A percentile compares a stretch with the other conserved stretches of the same genome.
Evolutionary conservation across 805 yeast species (phyloP).

Genomic region (Lachancea meyersii): DNA sequence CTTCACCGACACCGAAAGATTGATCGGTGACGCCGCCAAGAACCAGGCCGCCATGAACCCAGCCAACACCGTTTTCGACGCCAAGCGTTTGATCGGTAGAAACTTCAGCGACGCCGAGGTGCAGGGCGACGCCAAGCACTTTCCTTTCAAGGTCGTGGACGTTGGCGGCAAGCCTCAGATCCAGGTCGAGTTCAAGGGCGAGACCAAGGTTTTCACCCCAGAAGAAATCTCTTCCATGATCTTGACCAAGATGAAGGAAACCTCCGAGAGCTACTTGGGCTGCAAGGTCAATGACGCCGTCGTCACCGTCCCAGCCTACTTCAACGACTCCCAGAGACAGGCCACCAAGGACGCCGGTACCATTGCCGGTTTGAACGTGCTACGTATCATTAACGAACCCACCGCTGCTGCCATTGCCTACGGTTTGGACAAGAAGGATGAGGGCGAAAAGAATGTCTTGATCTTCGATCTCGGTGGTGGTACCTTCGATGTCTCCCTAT

Average conservation of each 20-base stretch:
- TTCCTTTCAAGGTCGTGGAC: constrained; percentile 77
- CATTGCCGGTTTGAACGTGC: constrained; percentile 88
- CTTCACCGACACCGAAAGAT: constrained; percentile 90
- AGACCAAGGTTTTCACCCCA: constrained; percentile 79
- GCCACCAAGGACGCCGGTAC: constrained; percentile 96
- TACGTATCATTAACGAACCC: constrained; percentile 93
- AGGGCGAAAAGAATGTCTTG: constrained; percentile 78
- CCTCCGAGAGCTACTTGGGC: constrained; percentile 89
- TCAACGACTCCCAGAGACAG: constrained; percentile 95
- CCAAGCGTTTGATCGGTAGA: constrained; percentile 86
- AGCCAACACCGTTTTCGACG: constrained; percentile 86
- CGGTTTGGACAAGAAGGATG: constrained; percentile 68
- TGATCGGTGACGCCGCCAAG: constrained; percentile 97
- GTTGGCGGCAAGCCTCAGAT: constrained; percentile 82
- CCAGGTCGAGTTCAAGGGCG: constrained; percentile 84
- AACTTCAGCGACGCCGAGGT: constrained; percentile 54
- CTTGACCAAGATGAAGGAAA: constrained; percentile 85
- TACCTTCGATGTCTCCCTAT: constrained; percentile 94
- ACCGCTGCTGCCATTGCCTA: constrained; percentile 97
- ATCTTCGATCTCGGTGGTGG: constrained; percentile 98
- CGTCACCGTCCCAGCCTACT: constrained; percentile 92
- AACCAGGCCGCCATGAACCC: constrained; percentile 98
- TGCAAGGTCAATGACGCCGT: constrained; percentile 82
- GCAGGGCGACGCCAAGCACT: constrained; percentile 59
- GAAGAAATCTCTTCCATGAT: constrained; percentile 95